Conservation (phyloP, 2,329 filamentous ascomycete genomes). For the Beauveria bassiana region DNA sequence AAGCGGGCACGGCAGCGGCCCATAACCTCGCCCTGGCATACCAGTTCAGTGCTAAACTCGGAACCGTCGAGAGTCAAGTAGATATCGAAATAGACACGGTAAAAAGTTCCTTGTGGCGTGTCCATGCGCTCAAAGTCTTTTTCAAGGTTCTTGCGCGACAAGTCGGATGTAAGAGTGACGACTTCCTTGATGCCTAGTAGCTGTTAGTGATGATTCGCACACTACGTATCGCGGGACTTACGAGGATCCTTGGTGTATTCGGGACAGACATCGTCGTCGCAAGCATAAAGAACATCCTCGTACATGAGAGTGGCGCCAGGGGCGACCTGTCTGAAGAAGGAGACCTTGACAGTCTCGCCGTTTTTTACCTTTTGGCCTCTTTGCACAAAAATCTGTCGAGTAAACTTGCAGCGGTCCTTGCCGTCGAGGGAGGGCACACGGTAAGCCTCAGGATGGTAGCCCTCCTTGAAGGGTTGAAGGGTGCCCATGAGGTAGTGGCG, state of each 20-base stretch:
- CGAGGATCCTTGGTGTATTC: conserved; percentile 99
- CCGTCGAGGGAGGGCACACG: conserved; percentile 93
- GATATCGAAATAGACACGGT: conserved; percentile 71
- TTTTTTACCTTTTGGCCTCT: conserved; percentile 99
- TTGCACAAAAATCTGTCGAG: conserved; percentile 94
- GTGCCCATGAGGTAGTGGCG: conserved; percentile 99
- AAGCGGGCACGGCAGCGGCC: conserved; percentile 90
- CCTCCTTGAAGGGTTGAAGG: conserved; percentile 96
- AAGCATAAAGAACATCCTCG: conserved; percentile 95
- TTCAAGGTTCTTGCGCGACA: conserved; percentile 96
- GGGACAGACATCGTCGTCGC: conserved; percentile 94
- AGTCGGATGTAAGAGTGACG: conserved; percentile 91
- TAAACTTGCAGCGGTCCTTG: conserved; percentile 98
- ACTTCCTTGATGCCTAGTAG: conserved; percentile 91
- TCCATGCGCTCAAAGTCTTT: conserved; percentile 99
- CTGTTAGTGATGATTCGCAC: conserved; percentile 18
- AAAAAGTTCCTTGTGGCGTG: conserved; percentile 93
- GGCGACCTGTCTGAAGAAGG: conserved; percentile 95
- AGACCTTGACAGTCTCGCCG: conserved; percentile 96
- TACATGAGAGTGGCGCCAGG: conserved; percentile 98
- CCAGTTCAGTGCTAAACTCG: conserved; percentile 95
- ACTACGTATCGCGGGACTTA: conserved; percentile 49
- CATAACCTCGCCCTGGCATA: conserved; percentile 99
- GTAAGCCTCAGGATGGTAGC: conserved; percentile 96
- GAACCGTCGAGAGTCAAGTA: conserved; percentile 94